Evolutionary conservation across 2,329 filamentous ascomycete genomes (phyloP).

Genomic region (Sordariomycetes sp.): DNA sequence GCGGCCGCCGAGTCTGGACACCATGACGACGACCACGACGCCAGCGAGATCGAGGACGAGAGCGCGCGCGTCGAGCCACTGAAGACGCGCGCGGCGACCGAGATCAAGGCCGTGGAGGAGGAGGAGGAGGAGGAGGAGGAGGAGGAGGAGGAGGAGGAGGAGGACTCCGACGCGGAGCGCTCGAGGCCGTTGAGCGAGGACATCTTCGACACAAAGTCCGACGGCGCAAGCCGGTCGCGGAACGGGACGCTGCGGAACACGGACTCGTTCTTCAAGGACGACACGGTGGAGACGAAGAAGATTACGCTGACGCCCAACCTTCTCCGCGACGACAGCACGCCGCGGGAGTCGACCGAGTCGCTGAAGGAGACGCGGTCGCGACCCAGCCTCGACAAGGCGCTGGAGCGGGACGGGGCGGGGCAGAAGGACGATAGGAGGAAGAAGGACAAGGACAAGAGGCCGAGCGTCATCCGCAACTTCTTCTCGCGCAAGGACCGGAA

Average conservation of each 20-base stretch:
- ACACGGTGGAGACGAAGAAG: constrained; percentile 89
- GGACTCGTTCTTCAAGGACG: constrained; percentile 96
- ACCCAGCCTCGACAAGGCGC: constrained; percentile 62
- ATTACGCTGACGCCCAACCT: constrained; percentile 92
- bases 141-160: constrained; percentile 2
- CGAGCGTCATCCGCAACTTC: constrained; percentile 43
- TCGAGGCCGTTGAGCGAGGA: constrained; percentile 48
- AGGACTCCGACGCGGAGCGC: constrained; percentile 4
- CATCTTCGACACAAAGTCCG: constrained; percentile 40
- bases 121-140: constrained; percentile 9
- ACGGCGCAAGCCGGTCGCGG: constrained; percentile 49
- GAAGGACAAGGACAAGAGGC: constrained; percentile 56
- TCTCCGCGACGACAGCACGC: constrained; percentile 62
- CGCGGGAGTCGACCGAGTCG: constrained; percentile 37
- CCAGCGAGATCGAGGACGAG: constrained; percentile 28
- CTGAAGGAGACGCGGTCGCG: constrained; percentile 36
- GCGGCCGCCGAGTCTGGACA: constrained; percentile 10
- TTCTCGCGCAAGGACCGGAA: constrained; percentile 52
- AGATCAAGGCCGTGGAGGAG: constrained; percentile 20
- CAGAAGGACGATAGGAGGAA: constrained; percentile 55
- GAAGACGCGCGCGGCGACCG: constrained; percentile 30
- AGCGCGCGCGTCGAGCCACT: constrained; percentile 42
- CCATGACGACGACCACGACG: constrained; percentile 14
- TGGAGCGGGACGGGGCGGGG: constrained; percentile 55
- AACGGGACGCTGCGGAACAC: constrained; percentile 84